Conservation (phyloP, 192 early-diverging fungal species). For the Chytriomyces hyalinus region DNA sequence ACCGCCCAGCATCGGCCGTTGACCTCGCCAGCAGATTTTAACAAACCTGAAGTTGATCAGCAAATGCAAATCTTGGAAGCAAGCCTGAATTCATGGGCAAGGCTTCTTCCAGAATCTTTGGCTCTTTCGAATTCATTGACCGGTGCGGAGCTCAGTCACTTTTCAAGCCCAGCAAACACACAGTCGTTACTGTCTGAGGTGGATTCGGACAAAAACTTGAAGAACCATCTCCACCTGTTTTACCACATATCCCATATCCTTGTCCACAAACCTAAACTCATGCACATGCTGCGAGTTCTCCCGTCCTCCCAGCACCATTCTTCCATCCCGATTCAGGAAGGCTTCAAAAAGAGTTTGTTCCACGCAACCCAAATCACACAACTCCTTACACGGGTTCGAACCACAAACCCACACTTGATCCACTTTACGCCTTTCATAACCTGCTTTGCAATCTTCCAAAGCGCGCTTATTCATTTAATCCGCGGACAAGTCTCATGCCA, state of each 20-base stretch:
- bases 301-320: slow-evolving; percentile 6
- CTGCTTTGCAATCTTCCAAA: slow-evolving; percentile 17
- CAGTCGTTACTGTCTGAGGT: neutral
- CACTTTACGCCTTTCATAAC: neutral
- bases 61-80: slow-evolving; percentile 47
- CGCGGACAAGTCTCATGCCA: slow-evolving; percentile 4
- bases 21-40: neutral
- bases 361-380: slow-evolving; percentile 5
- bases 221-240: slow-evolving; percentile 37
- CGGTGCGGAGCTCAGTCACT: neutral
- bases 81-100: slow-evolving; percentile 45
- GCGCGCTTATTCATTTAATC: slow-evolving; percentile 16
- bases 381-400: neutral
- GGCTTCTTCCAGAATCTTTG: slow-evolving; percentile 41
- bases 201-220: neutral
- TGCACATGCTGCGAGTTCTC: slow-evolving; percentile 31
- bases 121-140: neutral
- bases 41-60: neutral
- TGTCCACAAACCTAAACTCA: slow-evolving; percentile 50
- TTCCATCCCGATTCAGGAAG: neutral
- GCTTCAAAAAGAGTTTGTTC: neutral
- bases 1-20: neutral
- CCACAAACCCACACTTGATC: neutral
- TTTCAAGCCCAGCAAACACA: neutral
- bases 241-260: slow-evolving; percentile 49